Base-by-base conservation (phyloP, 768 basidiomycete species). In the Phaffia australis region DNA sequence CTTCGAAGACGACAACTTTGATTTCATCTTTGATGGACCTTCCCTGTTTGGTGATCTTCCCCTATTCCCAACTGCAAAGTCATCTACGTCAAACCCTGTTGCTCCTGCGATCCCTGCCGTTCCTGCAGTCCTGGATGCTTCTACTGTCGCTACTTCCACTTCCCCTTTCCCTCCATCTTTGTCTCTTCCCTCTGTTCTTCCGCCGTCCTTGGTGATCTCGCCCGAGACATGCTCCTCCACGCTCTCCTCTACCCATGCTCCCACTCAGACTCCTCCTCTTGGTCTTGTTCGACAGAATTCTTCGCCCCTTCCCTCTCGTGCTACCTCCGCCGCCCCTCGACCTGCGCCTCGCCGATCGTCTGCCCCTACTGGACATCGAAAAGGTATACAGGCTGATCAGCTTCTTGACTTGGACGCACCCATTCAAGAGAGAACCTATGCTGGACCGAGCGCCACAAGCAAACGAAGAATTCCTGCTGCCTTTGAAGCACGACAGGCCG, bases 371-470 rank as follows among this genome's bases (percentile, higher is more conserved):
- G 66, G 66, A 11, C 42, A 56, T 60, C 54, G 66, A 14, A 67
- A 67, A 60, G 66, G 66, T 8, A 35, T 63, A 47, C 48, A 6
- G 25, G 46, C 51, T 7, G 29, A 63, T 21, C 66, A 67, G 56
- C 81, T 89, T 25, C 81, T 91, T 27, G 81, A 85, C 25, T 74
- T 85, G 71, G 83, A 87, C 61, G 89, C 89, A 1, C 90, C 89
- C 0, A 88, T 86, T 0, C 89, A 92, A 73, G 55, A 81, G 0
- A 84, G 89, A 69, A 82, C 82, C n/a, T 92, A 91, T 72, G 71
- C 83, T 19, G 81, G 81, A 0, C 84, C 87, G 0, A 89, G 88
- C 0, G 55, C 60, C 4, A n/a, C 21, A 16, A n/a, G 52, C 16
- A n/a, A 54, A 42, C 91, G 89, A 77, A 84, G 84, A 50, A 75